Percentiles rank a stretch among this genome's conserved stretches.
Evolutionary conservation across 2,329 filamentous ascomycete species (phyloP).

Genomic region (Mycogone perniciosa): DNA sequence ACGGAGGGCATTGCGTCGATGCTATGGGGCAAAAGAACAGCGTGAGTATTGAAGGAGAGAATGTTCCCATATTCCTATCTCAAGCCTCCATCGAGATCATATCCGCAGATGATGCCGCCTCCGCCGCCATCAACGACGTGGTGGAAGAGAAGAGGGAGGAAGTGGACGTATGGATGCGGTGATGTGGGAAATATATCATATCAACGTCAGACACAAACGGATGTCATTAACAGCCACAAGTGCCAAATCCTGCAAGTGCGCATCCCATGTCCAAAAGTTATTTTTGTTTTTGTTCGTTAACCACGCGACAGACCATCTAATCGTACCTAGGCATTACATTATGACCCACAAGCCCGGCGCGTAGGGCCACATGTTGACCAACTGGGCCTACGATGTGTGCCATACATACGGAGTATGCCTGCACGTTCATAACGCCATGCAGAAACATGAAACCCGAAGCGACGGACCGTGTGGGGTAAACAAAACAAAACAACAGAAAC

Average conservation of each 20-base stretch:
- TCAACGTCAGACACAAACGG: not conserved
- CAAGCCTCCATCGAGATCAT: not conserved
- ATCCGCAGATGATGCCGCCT: slow-evolving; percentile 3
- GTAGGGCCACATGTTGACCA: not conserved
- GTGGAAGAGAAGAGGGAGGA: not conserved
- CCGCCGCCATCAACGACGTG: slow-evolving; percentile 12
- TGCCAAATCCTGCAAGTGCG: not conserved
- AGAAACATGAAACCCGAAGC: not conserved
- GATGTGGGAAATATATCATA: not conserved
- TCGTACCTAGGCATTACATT: too few species aligned
- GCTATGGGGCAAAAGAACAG: not conserved
- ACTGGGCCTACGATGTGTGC: not conserved
- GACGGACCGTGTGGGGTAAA: not conserved
- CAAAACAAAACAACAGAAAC: too few species aligned
- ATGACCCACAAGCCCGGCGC: too few species aligned
- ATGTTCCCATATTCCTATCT: slow-evolving; percentile 1
- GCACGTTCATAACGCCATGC: not conserved
- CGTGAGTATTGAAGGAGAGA: not conserved
- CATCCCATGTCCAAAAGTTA: not conserved
- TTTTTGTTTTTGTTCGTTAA: not conserved
- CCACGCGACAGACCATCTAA: not conserved
- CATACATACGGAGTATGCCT: not conserved
- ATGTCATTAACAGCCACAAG: not conserved
- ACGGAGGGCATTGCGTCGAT: not conserved
- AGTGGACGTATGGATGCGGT: not conserved